These are phyloP conservation scores for Verticillium alfalfae DNA, from an alignment of 2,329 filamentous ascomycete species.

Conservation along the genomic window DNA sequence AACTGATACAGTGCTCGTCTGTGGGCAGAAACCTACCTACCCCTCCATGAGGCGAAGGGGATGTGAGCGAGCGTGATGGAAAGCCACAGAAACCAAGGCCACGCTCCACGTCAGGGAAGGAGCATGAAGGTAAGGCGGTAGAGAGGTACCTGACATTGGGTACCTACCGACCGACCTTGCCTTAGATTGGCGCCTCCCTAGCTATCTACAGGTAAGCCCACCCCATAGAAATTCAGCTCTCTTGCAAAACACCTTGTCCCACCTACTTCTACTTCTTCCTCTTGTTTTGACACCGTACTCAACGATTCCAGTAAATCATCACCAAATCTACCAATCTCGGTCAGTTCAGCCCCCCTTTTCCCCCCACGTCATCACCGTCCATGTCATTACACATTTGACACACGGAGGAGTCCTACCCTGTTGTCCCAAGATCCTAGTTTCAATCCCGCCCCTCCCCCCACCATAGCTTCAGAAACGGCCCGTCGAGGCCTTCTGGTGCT, in stretches of 20 bases:
- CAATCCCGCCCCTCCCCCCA: not conserved
- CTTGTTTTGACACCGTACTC: not conserved
- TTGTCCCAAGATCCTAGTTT: not conserved
- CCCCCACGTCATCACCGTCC: not conserved
- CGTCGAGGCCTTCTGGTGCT: not conserved
- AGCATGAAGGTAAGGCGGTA: not conserved
- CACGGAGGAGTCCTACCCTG: not conserved
- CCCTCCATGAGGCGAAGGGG: not conserved
- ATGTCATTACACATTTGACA: not conserved
- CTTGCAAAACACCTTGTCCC: not conserved
- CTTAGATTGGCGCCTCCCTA: not conserved
- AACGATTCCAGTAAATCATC: not conserved
- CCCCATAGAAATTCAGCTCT: not conserved
- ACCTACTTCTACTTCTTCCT: not conserved
- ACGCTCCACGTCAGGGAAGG: not conserved
- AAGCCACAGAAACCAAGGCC: not conserved
- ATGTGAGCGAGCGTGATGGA: not conserved
- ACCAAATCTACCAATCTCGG: not conserved
- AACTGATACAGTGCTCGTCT: not conserved
- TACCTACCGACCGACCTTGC: no score
- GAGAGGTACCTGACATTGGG: no score
- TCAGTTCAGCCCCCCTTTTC: not conserved
- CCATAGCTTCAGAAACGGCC: not conserved
- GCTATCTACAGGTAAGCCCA: not conserved
- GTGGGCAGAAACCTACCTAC: not conserved